These are phyloP conservation scores for Debaryomyces subglobosus DNA, from an alignment of 1,139 yeast genomes.

Conservation along the genomic window DNA sequence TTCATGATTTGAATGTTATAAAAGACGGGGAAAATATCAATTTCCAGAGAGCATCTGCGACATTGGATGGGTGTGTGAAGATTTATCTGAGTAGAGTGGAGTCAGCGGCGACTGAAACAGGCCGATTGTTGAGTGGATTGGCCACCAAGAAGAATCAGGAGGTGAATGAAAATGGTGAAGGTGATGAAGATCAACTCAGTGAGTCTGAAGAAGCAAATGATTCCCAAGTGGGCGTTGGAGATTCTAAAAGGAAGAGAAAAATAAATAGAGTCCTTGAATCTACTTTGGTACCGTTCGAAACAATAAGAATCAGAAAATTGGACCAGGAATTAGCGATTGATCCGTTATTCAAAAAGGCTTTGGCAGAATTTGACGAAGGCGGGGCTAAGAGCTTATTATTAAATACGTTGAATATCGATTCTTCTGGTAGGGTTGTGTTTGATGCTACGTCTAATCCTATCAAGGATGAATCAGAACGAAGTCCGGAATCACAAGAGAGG, in stretches of 20 bases:
- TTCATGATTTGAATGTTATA: constrained; percentile 52
- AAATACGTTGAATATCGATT: constrained; percentile 66
- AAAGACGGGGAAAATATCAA: constrained; percentile 48
- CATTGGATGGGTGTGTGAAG: constrained; percentile 45
- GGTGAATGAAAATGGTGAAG: constrained; percentile 20
- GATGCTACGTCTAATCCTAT: constrained; percentile 50
- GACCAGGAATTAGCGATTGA: constrained; percentile 83
- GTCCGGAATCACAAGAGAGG: constrained; percentile 12
- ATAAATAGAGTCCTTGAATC: constrained; percentile 46
- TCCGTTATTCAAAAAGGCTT: constrained; percentile 84
- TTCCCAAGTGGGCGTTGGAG: constrained; percentile 18
- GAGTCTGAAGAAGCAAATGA: constrained; percentile 23
- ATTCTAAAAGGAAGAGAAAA: constrained; percentile 35
- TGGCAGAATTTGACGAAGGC: constrained; percentile 94
- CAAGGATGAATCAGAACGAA: constrained; percentile 14
- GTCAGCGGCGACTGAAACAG: constrained; percentile 89
- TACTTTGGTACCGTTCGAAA: constrained; percentile 56
- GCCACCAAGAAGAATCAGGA: constrained; percentile 32
- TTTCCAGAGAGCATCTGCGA: constrained; percentile 46
- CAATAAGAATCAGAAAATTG: constrained; percentile 65
- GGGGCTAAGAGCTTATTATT: constrained; percentile 85
- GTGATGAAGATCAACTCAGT: constrained; percentile 20
- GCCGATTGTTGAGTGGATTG: constrained; percentile 78
- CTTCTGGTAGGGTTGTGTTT: constrained; percentile 63
- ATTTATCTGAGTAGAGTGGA: constrained; percentile 68